Conservation (phyloP, 148 eudicot genomes). For the Camellia sinensis region DNA sequence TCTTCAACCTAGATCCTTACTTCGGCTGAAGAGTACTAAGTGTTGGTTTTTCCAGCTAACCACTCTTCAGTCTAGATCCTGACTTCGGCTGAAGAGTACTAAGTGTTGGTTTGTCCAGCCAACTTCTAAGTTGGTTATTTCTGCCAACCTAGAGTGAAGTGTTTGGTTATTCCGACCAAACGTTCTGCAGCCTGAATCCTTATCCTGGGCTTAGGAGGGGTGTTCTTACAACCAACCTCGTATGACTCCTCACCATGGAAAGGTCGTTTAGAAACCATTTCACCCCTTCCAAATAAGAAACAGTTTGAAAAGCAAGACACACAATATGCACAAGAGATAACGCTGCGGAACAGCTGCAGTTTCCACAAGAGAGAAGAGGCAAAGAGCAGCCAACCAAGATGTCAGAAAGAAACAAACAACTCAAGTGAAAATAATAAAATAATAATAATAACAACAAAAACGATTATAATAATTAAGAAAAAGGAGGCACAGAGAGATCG, state of each 20-base stretch:
- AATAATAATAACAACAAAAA: neutral
- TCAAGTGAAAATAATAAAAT: neutral
- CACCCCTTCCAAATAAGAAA: neutral
- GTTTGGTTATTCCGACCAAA: too few species aligned
- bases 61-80: too few species aligned
- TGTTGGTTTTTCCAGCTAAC: too few species aligned
- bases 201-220: too few species aligned
- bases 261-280: conserved; percentile 24
- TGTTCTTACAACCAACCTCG: conserved; percentile 16
- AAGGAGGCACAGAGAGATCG: neutral
- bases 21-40: too few species aligned
- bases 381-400: neutral
- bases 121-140: too few species aligned
- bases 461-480: neutral
- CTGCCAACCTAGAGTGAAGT: too few species aligned
- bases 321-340: neutral
- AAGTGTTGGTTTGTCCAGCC: too few species aligned
- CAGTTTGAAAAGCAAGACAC: neutral
- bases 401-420: neutral
- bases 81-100: too few species aligned
- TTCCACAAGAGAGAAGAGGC: neutral
- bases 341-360: neutral
- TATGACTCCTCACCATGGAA: conserved; percentile 14
- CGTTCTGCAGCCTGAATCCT: too few species aligned
- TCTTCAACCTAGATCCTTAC: too few species aligned